Base-by-base conservation (phyloP, 2,329 filamentous ascomycete species). In the Ophiocordyceps unilateralis region DNA sequence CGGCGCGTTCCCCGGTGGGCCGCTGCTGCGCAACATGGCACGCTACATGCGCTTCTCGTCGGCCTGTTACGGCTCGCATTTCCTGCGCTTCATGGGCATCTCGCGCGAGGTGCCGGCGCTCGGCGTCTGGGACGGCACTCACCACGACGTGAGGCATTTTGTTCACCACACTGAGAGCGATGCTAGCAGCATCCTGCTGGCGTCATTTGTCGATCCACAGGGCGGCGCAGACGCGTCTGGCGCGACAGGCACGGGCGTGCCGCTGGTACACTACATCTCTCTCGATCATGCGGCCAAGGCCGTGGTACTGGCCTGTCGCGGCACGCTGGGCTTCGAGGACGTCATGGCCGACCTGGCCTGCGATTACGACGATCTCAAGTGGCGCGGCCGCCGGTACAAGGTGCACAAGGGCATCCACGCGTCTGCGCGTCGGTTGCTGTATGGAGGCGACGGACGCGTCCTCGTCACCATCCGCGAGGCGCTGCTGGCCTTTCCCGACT, bases 401-500 rank as follows among this genome's bases (percentile, higher is more conserved):
- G 80, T 84, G 0, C 81, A 85, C 58, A 83, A 83, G 55, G 81
- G 81, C 14, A 77, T 85, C 43, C 78, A 83, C 53, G 78, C 80
- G 1, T 83, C 80, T 1, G 81, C 81, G 4, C 68, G 73, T 19
- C 71, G 80, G 11, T 66, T 85, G 1, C 62, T 85, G 0, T 79
- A 78, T 51, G 78, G 79, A 9, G 76, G 71, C 40, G 78, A 82
- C 41, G 77, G 78, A 1, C 68, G 74, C 22, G 77, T 85, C 2
- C 66, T 85, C 47, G 65, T 74, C 38, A 83, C 76, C 0, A 69
- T 85, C 17, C 73, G 74, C 51, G 70, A 76, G 23, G 78, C 79
- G 0, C 61, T 85, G 1, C 70, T 78, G 34, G 74, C 79, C 49
- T 80, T 81, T 47, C 66, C 73, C 1, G 76, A 78, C 42, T 85